Evolutionary conservation across 1,284 basidiomycete genomes (phyloP).

Genomic region (Puccinia horiana): DNA sequence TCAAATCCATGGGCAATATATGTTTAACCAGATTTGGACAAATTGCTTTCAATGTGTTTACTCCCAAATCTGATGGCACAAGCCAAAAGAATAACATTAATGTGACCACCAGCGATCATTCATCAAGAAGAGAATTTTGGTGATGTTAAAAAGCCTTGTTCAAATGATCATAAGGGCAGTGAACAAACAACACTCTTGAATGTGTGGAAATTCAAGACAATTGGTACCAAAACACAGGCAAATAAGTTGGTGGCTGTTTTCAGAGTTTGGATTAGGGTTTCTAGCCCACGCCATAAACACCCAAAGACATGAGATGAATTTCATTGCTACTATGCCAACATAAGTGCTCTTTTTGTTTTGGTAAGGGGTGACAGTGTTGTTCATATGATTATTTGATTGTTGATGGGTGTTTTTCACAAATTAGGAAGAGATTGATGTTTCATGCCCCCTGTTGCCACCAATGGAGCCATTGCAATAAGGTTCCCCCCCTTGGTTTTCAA

Average conservation of each 20-base stretch:
- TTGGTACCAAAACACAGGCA: conserved; percentile 19
- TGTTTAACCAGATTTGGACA: conserved; percentile 16
- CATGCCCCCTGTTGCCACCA: conserved; percentile 36
- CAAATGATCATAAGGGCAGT: not conserved
- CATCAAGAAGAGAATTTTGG: not conserved
- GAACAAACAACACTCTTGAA: not conserved
- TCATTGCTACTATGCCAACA: conserved; percentile 51
- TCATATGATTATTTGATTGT: not conserved
- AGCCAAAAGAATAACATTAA: conserved; percentile 22
- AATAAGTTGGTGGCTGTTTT: conserved; percentile 42
- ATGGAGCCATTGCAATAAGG: not conserved
- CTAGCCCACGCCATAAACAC: conserved; percentile 52
- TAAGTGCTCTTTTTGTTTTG: conserved; percentile 22
- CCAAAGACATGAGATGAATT: conserved; percentile 54
- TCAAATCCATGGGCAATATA: not conserved
- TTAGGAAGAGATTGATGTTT: conserved; percentile 46
- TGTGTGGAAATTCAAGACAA: conserved; percentile 31
- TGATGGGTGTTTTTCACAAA: not conserved
- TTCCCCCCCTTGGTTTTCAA: conserved; percentile 51
- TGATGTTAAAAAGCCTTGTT: not conserved
- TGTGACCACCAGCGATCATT: conserved; percentile 9
- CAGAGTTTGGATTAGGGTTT: conserved; percentile 50
- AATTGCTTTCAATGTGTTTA: conserved; percentile 48
- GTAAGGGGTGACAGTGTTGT: not conserved
- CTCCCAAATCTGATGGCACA: conserved; percentile 19